Evolutionary conservation across 306 rosid genomes (phyloP).

Genomic region (Elaeagnus macrophylla): DNA sequence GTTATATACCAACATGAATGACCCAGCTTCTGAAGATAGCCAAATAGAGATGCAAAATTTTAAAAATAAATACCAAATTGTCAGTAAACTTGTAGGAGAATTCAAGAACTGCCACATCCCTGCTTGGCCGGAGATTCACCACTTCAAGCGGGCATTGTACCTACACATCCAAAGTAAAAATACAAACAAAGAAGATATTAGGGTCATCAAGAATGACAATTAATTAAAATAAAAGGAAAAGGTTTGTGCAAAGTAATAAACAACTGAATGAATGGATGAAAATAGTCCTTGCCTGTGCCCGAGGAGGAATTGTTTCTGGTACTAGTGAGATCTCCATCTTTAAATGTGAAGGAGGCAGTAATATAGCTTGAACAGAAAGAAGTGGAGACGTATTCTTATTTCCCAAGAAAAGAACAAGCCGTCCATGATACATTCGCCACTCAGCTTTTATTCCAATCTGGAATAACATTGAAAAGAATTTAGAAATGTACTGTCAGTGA

Average conservation of each 20-base stretch:
- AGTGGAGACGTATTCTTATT: slow-evolving; percentile 92
- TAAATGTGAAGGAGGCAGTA: slow-evolving; percentile 83
- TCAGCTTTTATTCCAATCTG: slow-evolving; percentile 96
- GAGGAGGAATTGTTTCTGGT: slow-evolving; percentile 97
- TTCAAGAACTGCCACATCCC: slow-evolving; percentile 93
- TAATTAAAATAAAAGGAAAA: slow-evolving; percentile 2
- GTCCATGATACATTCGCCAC: slow-evolving; percentile 89
- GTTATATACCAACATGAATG: slow-evolving; percentile 13
- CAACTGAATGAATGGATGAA: not conserved
- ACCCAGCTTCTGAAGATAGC: slow-evolving; percentile 9
- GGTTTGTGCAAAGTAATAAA: no score
- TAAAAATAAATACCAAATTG: slow-evolving; percentile 51
- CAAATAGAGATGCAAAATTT: slow-evolving; percentile 9
- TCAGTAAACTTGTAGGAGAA: slow-evolving; percentile 87
- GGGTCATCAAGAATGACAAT: slow-evolving; percentile 3
- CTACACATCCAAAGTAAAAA: slow-evolving; percentile 33
- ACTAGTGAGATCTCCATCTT: slow-evolving; percentile 86
- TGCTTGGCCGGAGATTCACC: slow-evolving; percentile 81
- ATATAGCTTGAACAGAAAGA: slow-evolving; percentile 75
- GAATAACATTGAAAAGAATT: slow-evolving; percentile 6
- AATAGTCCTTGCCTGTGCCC: slow-evolving; percentile 72
- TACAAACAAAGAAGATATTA: slow-evolving; percentile 9
- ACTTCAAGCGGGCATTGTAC: slow-evolving; percentile 99
- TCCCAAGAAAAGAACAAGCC: slow-evolving; percentile 93
- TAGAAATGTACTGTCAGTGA: not conserved